Percentiles rank a stretch among this genome's conserved stretches.
These are phyloP conservation scores for Meyerozyma sp. DNA, from an alignment of 1,139 yeast genomes.

Conservation along the genomic window DNA sequence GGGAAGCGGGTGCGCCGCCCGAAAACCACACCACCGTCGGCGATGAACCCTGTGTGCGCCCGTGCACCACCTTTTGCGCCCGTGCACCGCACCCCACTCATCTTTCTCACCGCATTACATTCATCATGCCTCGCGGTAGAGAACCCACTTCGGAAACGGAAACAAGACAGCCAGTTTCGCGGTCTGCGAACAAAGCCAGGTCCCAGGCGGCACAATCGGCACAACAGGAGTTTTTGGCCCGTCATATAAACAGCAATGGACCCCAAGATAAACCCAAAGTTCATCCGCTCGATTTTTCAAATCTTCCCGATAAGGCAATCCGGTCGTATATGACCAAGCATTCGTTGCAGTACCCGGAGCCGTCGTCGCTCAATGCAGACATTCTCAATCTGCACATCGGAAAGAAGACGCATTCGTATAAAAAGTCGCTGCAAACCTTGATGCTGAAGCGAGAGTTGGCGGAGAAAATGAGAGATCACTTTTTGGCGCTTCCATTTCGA, in stretches of 20 bases:
- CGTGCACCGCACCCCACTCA: background rate
- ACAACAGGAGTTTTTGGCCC: constrained; percentile 53
- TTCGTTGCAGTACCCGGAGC: constrained; percentile 43
- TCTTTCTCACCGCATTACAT: too few species aligned
- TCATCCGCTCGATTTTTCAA: constrained; percentile 58
- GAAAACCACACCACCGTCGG: too few species aligned
- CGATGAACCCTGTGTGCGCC: background rate
- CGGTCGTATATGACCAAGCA: constrained; percentile 55
- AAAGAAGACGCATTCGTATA: constrained; percentile 50
- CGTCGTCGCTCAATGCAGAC: constrained; percentile 54
- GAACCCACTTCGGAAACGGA: constrained; percentile 45
- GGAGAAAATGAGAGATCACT: constrained; percentile 55
- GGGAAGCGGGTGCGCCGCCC: too few species aligned
- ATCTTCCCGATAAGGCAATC: constrained; percentile 48
- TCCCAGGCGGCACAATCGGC: constrained; percentile 54
- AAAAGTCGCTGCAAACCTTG: constrained; percentile 30
- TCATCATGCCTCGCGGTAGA: constrained; percentile 3
- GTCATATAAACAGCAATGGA: constrained; percentile 60
- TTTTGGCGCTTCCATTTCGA: constrained; percentile 52
- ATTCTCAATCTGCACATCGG: constrained; percentile 61
- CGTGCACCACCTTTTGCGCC: too few species aligned
- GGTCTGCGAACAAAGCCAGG: constrained; percentile 49
- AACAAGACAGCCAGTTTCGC: constrained; percentile 23
- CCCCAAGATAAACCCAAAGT: constrained; percentile 46
- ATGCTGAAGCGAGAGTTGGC: constrained; percentile 55